phyloP scores from a whole-genome alignment of 1,139 yeast species.

The Nakaseomyces uthaithaninus region DNA sequence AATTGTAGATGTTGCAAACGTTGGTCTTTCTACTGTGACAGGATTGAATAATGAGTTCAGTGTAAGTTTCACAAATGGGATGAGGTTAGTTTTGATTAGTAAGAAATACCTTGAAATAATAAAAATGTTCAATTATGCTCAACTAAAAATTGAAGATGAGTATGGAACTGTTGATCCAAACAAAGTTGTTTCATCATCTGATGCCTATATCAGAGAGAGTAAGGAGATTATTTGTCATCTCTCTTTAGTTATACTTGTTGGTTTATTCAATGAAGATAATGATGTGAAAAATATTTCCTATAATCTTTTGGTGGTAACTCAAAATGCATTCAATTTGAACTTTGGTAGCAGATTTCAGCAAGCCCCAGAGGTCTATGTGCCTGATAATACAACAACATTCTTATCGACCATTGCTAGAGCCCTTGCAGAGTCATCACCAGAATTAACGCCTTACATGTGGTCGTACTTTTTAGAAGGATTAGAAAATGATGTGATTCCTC shows the following conservation, averaged over 20 bases:
- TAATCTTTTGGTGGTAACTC: conserved; percentile 53
- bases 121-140: conserved; percentile 59
- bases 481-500: conserved; percentile 18
- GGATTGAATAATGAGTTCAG: conserved; percentile 52
- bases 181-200: conserved; percentile 1
- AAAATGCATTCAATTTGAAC: conserved; percentile 52
- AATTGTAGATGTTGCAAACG: conserved; percentile 44
- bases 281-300: conserved; percentile 60
- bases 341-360: conserved; percentile 51
- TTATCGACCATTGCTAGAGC: conserved; percentile 53
- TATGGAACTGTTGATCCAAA: conserved; percentile 14
- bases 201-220: conserved; percentile 15
- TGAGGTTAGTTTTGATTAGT: conserved; percentile 44
- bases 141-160: conserved; percentile 40
- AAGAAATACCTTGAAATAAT: conserved; percentile 59
- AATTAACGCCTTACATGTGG: conserved; percentile 41
- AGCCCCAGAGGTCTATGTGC: conserved; percentile 61
- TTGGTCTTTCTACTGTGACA: conserved; percentile 44
- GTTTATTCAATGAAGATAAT: conserved; percentile 50
- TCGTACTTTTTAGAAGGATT: conserved; percentile 26
- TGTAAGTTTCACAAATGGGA: conserved; percentile 40
- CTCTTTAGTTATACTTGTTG: conserved; percentile 58
- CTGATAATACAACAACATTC: conserved; percentile 60
- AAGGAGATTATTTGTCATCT: conserved; percentile 42
- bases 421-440: conserved; percentile 50